Percentiles rank a stretch among this genome's conserved stretches.
Conservation (phyloP, 345 rosid genomes). For the Corymbia maculata region DNA sequence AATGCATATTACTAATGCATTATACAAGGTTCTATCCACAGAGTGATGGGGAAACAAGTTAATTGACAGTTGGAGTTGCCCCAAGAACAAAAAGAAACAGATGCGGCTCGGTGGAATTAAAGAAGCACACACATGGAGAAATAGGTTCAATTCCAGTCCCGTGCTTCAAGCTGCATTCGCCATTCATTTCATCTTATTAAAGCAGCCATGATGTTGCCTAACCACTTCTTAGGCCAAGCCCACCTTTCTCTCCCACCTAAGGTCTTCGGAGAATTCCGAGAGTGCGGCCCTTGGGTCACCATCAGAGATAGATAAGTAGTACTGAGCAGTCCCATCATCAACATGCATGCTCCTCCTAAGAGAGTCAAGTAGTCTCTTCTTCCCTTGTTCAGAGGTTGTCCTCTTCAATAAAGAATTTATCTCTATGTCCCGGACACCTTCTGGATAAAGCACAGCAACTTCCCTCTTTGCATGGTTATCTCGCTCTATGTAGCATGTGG, state of each 20-base stretch:
- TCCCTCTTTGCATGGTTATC: constrained; percentile 68
- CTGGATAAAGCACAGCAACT: constrained; percentile 73
- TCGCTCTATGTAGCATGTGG: constrained; percentile 77
- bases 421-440: constrained; percentile 39
- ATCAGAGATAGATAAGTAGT: constrained; percentile 67
- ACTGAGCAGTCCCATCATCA: constrained; percentile 77
- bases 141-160: background rate
- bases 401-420: constrained; percentile 10
- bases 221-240: constrained; percentile 9
- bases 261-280: constrained; percentile 58
- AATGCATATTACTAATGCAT: background rate
- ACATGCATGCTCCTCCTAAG: constrained; percentile 86
- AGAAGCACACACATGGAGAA: background rate
- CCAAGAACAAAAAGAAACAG: background rate
- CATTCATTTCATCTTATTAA: background rate
- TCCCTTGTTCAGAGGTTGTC: constrained; percentile 41
- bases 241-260: constrained; percentile 59
- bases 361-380: constrained; percentile 52
- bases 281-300: constrained; percentile 78
- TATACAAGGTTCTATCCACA: background rate
- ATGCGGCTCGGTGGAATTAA: background rate
- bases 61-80: background rate
- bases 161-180: background rate
- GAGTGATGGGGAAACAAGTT: background rate
- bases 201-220: background rate